Percentiles rank a stretch among this genome's conserved stretches.
Evolutionary conservation across 441 rosid species (phyloP).

Genomic region (Populus hybrid): DNA sequence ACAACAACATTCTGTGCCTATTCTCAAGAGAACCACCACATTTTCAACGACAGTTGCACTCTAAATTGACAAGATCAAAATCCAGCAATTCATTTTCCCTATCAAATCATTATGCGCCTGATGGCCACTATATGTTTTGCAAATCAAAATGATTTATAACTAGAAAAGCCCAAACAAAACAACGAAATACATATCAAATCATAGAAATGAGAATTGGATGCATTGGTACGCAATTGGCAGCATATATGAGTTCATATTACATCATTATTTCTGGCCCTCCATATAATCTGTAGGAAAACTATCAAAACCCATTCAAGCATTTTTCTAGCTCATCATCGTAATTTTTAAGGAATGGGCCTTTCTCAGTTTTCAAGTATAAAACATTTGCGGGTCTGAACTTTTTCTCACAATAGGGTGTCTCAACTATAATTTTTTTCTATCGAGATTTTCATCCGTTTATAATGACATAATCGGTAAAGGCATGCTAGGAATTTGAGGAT

Average conservation of each 20-base stretch:
- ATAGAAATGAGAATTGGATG: neutral
- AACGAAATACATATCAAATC: neutral
- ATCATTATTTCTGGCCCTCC: neutral
- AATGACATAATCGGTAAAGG: too few relatives aligned
- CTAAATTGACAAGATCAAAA: neutral
- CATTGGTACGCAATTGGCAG: neutral
- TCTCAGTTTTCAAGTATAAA: neutral
- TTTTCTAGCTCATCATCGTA: neutral
- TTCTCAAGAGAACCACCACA: neutral
- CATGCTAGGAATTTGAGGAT: too few relatives aligned
- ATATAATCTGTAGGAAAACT: neutral
- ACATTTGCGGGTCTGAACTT: neutral
- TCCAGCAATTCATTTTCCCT: neutral
- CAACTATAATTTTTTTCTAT: neutral
- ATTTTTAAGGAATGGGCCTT: neutral
- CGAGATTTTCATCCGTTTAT: neutral
- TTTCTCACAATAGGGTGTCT: neutral
- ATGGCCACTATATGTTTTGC: neutral
- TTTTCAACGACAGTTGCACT: slow-evolving; percentile 2
- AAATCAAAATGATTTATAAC: neutral
- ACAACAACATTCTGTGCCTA: neutral
- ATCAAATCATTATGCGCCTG: neutral
- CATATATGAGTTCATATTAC: neutral
- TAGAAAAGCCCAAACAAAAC: neutral
- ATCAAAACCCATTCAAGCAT: neutral